phyloP scores from a whole-genome alignment of 257 asterid species.

The Ligustrum vulgare region DNA sequence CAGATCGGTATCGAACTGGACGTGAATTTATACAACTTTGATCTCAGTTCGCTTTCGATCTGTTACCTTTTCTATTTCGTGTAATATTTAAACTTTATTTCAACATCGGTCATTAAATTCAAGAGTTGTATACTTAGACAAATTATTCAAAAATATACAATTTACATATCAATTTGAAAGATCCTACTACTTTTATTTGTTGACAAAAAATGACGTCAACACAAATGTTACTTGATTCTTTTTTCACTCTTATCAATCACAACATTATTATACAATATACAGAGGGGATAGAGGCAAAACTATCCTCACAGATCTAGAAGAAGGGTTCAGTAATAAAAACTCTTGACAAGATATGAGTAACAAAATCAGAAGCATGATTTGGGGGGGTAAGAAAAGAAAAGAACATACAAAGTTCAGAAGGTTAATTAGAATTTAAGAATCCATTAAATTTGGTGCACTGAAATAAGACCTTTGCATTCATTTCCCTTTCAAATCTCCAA shows the following conservation, averaged over 20 bases:
- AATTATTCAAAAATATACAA: too few relatives aligned
- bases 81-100: too few relatives aligned
- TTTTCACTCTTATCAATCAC: constrained; percentile 41
- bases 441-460: constrained; percentile 52
- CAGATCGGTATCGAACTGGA: too few relatives aligned
- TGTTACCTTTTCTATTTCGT: too few relatives aligned
- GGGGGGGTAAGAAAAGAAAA: not conserved
- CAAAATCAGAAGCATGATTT: constrained; percentile 21
- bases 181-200: too few relatives aligned
- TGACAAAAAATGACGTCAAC: too few relatives aligned
- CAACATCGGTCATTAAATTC: too few relatives aligned
- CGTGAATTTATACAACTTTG: too few relatives aligned
- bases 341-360: constrained; percentile 21
- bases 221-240: constrained; percentile 33
- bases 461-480: constrained; percentile 77
- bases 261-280: constrained; percentile 50
- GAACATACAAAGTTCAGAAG: not conserved
- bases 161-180: too few relatives aligned
- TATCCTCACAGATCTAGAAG: constrained; percentile 43
- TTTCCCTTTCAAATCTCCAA: constrained; percentile 96
- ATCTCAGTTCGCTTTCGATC: too few relatives aligned
- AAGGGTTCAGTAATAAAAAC: constrained; percentile 28
- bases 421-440: constrained; percentile 31
- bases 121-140: too few relatives aligned
- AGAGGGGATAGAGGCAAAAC: constrained; percentile 45